Conservation (phyloP, 495 filamentous ascomycete species). For the Collariella sp. region DNA sequence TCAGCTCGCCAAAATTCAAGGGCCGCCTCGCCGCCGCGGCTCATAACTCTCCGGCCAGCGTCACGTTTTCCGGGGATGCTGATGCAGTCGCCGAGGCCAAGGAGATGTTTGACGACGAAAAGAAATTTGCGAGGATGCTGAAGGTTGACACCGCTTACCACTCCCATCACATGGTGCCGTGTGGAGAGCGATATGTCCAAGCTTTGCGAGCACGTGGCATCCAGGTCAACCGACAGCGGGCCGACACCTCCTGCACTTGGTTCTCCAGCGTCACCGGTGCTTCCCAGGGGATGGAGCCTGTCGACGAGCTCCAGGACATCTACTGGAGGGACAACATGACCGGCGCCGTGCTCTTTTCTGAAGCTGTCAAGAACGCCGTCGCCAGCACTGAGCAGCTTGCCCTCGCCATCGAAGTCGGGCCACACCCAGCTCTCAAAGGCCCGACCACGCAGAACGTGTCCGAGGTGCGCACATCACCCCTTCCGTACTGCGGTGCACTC, state of each 20-base stretch:
- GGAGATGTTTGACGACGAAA: neutral
- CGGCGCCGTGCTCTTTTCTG: neutral
- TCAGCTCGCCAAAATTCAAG: neutral
- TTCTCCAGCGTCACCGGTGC: no score
- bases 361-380: neutral
- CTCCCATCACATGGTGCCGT: neutral
- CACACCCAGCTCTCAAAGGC: neutral
- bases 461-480: neutral
- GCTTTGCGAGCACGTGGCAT: neutral
- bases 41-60: neutral
- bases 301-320: no score
- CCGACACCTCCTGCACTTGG: neutral
- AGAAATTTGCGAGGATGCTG: neutral
- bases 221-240: neutral
- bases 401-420: neutral
- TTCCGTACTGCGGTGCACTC: neutral
- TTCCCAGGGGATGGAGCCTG: no score
- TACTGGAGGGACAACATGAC: neutral
- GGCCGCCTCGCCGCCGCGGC: neutral
- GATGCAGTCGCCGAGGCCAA: neutral
- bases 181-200: neutral
- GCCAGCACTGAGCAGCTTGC: neutral
- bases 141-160: neutral
- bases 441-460: neutral
- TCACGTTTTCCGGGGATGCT: neutral